Evolutionary conservation across 1,139 yeast genomes (phyloP), one percentile per base, ranked within the genome.

Genomic region (Hemisphaericaspora lyxosophila): DNA sequence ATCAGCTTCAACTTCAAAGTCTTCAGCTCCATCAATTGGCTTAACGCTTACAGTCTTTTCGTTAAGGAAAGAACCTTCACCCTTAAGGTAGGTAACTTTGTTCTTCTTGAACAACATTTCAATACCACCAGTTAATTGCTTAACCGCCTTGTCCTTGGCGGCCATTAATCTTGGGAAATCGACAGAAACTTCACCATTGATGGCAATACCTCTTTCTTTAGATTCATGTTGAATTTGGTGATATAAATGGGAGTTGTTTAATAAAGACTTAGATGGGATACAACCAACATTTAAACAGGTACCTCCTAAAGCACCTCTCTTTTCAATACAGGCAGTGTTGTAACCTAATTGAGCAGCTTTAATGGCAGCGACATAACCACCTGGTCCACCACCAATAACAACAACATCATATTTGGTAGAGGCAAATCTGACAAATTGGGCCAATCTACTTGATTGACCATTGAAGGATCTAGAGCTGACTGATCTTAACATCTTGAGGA

Each of bases 331-430:
- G 31, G 97, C 98, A 41, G 97, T 88, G 65, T 89, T 83, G 53
- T 77, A 75, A 27, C 97, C 97, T 46, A 89, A 75, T 72, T 94
- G 99, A 37, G 98, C 98, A 42, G 97, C 97, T 68, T 88, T 90
- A 64, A 94, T 94, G 58, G 99, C 98, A 42, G 97, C 97, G 51
- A 94, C 95, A 60, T 86, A 86, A 47, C 99, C 99, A 65, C 97
- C 99, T 50, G 99, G 99, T 43, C 99, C 99, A 56, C 97, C 98
- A 52, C 99, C 99, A 59, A 94, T 85, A 52, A 94, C 88, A 41
- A 90, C 95, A 43, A 90, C 80, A 58, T 92, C 98, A 62, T 87
- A 94, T 62, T 86, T 68, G 45, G 64, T 48, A 14, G 73, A 66
- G 36, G 62, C 66, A 46, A 48, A 62, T 61, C 74, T 66, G 41